Percentiles rank a stretch among this genome's conserved stretches.
These are phyloP conservation scores for Pterocarpus macrocarpus DNA, from an alignment of 306 rosid species.

Conservation along the genomic window DNA sequence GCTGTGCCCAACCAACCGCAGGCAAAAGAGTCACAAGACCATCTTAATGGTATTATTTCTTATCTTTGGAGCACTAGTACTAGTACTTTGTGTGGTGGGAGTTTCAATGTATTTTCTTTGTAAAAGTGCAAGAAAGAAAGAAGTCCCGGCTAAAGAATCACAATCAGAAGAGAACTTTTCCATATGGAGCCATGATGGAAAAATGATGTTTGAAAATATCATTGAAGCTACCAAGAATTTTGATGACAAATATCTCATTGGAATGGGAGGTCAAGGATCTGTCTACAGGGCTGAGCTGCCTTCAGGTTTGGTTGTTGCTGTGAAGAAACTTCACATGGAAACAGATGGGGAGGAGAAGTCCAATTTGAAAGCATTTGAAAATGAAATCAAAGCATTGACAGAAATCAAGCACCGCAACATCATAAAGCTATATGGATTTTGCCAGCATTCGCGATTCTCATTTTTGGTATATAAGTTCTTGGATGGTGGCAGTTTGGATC, in stretches of 20 bases:
- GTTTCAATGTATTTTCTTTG: slow-evolving; percentile 29
- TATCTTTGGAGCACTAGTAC: slow-evolving; percentile 11
- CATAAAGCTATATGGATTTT: neutral
- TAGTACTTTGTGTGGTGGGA: slow-evolving; percentile 10
- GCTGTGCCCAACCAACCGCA: slow-evolving; percentile 9
- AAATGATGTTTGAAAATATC: slow-evolving; percentile 37
- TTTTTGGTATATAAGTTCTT: neutral
- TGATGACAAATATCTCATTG: slow-evolving; percentile 39
- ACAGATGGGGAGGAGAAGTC: slow-evolving; percentile 14
- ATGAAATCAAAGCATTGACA: slow-evolving; percentile 43
- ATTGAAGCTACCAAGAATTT: slow-evolving; percentile 44
- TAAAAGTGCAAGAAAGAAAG: slow-evolving; percentile 1
- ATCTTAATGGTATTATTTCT: neutral
- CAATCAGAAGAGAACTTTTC: slow-evolving; percentile 16
- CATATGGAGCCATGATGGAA: slow-evolving; percentile 43
- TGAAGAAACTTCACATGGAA: slow-evolving; percentile 39
- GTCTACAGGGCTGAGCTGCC: slow-evolving; percentile 43
- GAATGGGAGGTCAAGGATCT: slow-evolving; percentile 40
- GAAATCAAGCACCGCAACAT: slow-evolving; percentile 42
- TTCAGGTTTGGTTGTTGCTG: slow-evolving; percentile 23
- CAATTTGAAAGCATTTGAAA: slow-evolving; percentile 27
- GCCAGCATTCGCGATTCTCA: neutral
- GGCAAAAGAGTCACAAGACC: neutral
- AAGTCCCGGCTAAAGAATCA: neutral
- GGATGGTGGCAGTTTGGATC: neutral